Base-by-base conservation (phyloP, 179 eudicot genomes). In the Camellia oleifera region DNA sequence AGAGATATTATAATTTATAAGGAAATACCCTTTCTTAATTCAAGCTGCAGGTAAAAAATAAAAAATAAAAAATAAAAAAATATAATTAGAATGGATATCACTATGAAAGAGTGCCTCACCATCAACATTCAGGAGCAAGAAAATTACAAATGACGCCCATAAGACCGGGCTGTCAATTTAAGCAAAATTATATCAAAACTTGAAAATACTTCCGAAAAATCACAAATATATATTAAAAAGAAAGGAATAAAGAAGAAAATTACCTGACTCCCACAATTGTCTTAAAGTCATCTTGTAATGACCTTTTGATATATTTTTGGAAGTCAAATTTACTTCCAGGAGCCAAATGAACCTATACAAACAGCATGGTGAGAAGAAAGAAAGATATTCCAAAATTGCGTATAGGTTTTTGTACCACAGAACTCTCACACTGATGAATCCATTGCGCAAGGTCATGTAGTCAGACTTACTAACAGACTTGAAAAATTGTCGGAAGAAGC, bases 221-320 rank as follows among this genome's bases (percentile, higher is more conserved):
- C 7, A 50, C 32, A 50, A 13, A 63, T 62, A 53, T 32, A 54
- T n/a, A 23, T 23, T 23, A 23, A 23, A 23, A 23, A 23, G 26
- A 23, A 23, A 23, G 26, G 26, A 23, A 23, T 23, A 23, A 23
- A 23, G 26, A 23, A 23, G 4, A 7, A 17, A 32, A n/a, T 26
- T 78, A 95, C 99, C 98, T 95, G 77, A 95, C 87, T 70, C 99
- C 98, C 66, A 94, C 98, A 53, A 96, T 88, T 45, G 83, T 90
- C 85, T 92, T 88, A 72, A 89, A 96, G 86, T 96, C 99, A 82
- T 96, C 99, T 85, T 96, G 97, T 62, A 96, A 74, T 56, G 99
- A 94, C 79, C 97, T 86, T 84, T 90, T 96, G 82, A 96, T 92
- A 80, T 96, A 96, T 78, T 94, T 92, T 85, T 92, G 99, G 90